These are phyloP conservation scores for Geopyxis carbonaria DNA, from an alignment of 495 filamentous ascomycete species.

Conservation along the genomic window DNA sequence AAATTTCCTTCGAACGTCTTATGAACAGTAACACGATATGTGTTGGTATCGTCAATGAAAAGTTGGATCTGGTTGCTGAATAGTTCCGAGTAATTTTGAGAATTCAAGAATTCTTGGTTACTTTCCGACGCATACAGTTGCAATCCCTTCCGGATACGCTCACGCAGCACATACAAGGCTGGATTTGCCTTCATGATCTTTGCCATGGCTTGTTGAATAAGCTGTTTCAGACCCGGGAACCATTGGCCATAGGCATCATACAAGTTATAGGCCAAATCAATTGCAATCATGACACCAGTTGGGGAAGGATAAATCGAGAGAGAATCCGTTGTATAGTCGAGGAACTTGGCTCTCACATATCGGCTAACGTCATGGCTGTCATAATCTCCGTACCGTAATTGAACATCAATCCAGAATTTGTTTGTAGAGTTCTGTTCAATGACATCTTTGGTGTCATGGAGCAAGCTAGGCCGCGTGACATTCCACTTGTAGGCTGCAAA, in stretches of 20 bases:
- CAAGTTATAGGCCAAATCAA: constrained; percentile 95
- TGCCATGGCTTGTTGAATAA: constrained; percentile 94
- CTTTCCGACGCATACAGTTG: constrained; percentile 97
- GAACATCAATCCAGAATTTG: constrained; percentile 99
- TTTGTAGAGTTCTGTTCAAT: constrained; percentile 92
- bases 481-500: constrained; percentile 99
- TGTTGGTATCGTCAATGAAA: constrained; percentile 99
- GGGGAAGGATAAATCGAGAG: constrained; percentile 98
- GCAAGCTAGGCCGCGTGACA: constrained; percentile 75
- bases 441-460: constrained; percentile 92
- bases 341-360: constrained; percentile 94
- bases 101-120: constrained; percentile 98
- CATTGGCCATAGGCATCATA: constrained; percentile 97
- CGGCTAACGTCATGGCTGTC: constrained; percentile 98
- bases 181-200: constrained; percentile 99
- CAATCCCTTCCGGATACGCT: constrained; percentile 96
- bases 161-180: constrained; percentile 85
- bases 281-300: constrained; percentile 94
- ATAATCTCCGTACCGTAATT: constrained; percentile 96
- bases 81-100: constrained; percentile 97
- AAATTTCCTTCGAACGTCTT: constrained; percentile 99
- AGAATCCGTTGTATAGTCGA: constrained; percentile 97
- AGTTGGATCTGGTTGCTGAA: constrained; percentile 99
- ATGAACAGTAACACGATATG: constrained; percentile 98
- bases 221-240: constrained; percentile 93